Evolutionary conservation across 2,329 filamentous ascomycete species (phyloP), one percentile per base, ranked within the genome.

Genomic region (Neospermospora avenae): DNA sequence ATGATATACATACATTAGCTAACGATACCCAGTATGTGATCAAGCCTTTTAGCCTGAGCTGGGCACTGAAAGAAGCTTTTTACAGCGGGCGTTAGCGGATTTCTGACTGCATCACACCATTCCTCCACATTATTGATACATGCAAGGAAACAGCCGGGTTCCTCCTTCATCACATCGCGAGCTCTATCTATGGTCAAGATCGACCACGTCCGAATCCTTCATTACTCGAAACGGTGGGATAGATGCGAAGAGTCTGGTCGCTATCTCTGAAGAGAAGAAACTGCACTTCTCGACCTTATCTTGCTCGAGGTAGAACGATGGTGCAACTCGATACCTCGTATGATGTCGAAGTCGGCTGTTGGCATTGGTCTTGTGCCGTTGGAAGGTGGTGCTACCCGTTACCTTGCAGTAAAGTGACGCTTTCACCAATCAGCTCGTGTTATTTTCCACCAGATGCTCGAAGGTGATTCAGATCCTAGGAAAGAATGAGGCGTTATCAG

Each of bases 11-110:
- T n/a, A n/a, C n/a, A n/a, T n/a, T n/a, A n/a, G n/a, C n/a, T n/a
- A n/a, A n/a, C n/a, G n/a, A 3, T 4, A 18, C 39, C 1, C 13
- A 35, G 20, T 14, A 13, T 39, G 8, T 18, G 20, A 22, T 53
- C 35, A 54, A 54, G 51, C 51, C 51, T 54, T 42, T 24, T 11
- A 28, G 51, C 51, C 34, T 28, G 51, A 7, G 51, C 35, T 54
- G 4, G 51, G 51, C 34, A 24, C 16, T 51, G 28, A 4, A n/a
- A 35, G 35, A 37, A 35, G 28, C 28, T 51, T 51, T 54, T 4
- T 35, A 37, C 39, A 22, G 49, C 31, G 31, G 25, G 25, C n/a
- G n/a, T n/a, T n/a, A n/a, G n/a, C n/a, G n/a, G n/a, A n/a, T n/a
- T n/a, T n/a, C n/a, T n/a, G n/a, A n/a, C n/a, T n/a, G n/a, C n/a